Evolutionary conservation across 2,329 filamentous ascomycete genomes (phyloP), one percentile per base, ranked within the genome.

Genomic region (Aspergillus carbonarius): DNA sequence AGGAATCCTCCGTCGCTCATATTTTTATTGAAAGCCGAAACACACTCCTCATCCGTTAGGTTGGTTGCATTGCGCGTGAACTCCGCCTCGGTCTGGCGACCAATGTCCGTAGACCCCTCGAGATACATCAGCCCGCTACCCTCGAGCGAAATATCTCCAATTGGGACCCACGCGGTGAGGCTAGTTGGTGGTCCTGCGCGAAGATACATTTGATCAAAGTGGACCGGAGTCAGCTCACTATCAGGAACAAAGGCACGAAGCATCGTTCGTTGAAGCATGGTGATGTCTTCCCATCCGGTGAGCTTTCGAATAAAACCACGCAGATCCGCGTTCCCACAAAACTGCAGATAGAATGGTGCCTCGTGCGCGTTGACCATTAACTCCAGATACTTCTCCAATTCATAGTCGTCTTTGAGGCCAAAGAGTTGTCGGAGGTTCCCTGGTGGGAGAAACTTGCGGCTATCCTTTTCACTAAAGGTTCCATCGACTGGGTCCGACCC

Each of bases 91-190:
- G 39, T 53, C 52, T 32, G 32, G 10, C 40, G 44, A 0, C 57
- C 57, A 15, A 59, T 46, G 47, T 59, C 57, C 3, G 39, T 46
- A 13, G 52, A 59, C 3, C 39, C 23, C 4, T 57, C 40, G 3
- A 78, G 66, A 56, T 77, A 77, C 54, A 78, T 76, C 27, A 78
- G 57, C 1, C 74, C 76, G 2, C 76, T 74, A 0, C 75, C 75
- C 46, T 67, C 60, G 1, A 71, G 51, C 6, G 63, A 60, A 30
- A 72, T 65, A 52, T 77, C 74, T 10, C 76, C 75, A 7, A 77
- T 74, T 7, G 65, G 63, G 15, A 66, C 65, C 65, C 66, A 68
- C 0, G 65, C 66, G 2, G 63, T 69, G 7, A 69, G 34, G 27
- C 60, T 63, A 4, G 60, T 60, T 1, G 71, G 66, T 27, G 70